phyloP scores from a whole-genome alignment of 179 eudicot species.

The Silene vulgaris region DNA sequence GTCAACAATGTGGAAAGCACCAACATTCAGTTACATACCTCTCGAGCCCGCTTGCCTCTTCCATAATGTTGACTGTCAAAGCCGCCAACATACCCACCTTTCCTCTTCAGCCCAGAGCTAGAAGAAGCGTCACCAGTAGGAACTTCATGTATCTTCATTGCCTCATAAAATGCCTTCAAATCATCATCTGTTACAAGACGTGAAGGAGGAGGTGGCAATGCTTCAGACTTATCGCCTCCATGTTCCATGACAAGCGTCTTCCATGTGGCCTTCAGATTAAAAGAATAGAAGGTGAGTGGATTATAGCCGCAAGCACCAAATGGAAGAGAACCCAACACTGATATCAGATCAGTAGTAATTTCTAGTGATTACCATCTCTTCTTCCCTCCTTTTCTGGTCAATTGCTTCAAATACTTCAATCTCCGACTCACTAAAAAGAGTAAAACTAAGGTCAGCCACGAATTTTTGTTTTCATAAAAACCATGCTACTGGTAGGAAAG shows the following conservation, averaged over 20 bases:
- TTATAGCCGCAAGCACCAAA: neutral
- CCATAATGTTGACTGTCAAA: constrained; percentile 90
- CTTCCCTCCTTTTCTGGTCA: constrained; percentile 73
- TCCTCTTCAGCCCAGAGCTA: constrained; percentile 61
- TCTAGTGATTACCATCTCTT: constrained; percentile 63
- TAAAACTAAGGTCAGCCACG: constrained; percentile 15
- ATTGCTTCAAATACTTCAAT: constrained; percentile 87
- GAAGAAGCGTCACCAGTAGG: constrained; percentile 34
- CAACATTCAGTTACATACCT: constrained; percentile 48
- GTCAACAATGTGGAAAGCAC: constrained; percentile 1
- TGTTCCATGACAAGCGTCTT: constrained; percentile 42
- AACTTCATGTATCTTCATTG: constrained; percentile 61
- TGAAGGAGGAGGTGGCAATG: constrained; percentile 54
- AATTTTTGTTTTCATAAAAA: neutral
- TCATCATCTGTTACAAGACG: constrained; percentile 84
- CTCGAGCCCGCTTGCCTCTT: constrained; percentile 97
- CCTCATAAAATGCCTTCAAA: constrained; percentile 69
- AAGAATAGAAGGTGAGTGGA: constrained; percentile 14
- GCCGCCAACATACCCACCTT: constrained; percentile 57
- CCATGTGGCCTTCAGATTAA: constrained; percentile 60
- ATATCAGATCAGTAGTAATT: neutral
- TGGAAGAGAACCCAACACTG: neutral
- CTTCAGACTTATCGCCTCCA: constrained; percentile 42
- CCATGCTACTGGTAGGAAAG: too few species aligned
- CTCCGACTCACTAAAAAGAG: constrained; percentile 69